These are phyloP conservation scores for Nematocida ironsii DNA, from an alignment of 371 early-diverging fungal species.

Conservation along the genomic window DNA sequence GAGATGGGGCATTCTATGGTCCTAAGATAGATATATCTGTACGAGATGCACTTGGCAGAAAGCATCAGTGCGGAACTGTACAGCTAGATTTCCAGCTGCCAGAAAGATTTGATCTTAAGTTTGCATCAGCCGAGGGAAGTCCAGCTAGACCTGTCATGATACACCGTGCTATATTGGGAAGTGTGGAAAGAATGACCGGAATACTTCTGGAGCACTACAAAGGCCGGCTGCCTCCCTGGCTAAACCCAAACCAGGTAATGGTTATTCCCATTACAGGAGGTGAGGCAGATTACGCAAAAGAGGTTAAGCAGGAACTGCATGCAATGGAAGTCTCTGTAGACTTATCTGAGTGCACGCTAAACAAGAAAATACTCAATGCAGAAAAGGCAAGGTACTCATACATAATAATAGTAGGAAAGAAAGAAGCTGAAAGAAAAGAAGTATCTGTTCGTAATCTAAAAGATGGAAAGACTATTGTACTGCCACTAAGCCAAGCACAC, in stretches of 20 bases:
- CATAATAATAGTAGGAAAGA: conserved; percentile 85
- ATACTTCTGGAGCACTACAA: conserved; percentile 89
- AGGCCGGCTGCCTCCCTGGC: conserved; percentile 91
- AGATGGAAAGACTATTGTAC: background rate
- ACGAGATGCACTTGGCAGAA: conserved; percentile 83
- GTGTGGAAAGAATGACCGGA: conserved; percentile 93
- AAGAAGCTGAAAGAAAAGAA: conserved; percentile 77
- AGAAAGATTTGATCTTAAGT: conserved; percentile 81
- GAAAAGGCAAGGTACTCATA: conserved; percentile 82
- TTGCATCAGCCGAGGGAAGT: conserved; percentile 73
- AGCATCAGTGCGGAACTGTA: conserved; percentile 94
- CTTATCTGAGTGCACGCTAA: conserved; percentile 78
- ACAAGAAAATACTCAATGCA: conserved; percentile 89
- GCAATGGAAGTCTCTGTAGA: conserved; percentile 78
- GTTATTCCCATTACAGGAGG: conserved; percentile 72
- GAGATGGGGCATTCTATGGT: conserved; percentile 99
- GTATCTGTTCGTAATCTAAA: conserved; percentile 71
- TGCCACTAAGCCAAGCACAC: background rate
- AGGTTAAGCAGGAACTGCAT: conserved; percentile 71
- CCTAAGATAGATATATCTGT: conserved; percentile 98
- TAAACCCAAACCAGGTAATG: conserved; percentile 86
- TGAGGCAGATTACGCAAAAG: conserved; percentile 67
- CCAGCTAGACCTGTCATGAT: conserved; percentile 89
- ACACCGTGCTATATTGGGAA: conserved; percentile 94
- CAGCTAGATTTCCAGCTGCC: conserved; percentile 96